Percentiles rank a stretch among this genome's conserved stretches.
Conservation (phyloP, 225 moss, liverwort and hornwort genomes). For the Physcomitrellopsis africana region DNA sequence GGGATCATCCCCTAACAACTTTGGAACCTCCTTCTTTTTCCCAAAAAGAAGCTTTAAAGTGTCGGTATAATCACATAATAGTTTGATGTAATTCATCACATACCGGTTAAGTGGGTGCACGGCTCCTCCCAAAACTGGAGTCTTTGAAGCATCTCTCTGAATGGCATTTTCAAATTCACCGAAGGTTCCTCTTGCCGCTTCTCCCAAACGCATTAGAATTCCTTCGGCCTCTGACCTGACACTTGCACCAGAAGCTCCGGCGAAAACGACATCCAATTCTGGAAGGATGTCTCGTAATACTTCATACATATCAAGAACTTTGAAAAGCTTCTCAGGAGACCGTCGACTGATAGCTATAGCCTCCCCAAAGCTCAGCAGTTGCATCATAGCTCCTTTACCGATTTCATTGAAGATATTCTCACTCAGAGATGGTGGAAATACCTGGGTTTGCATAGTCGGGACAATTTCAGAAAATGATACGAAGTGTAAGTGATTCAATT, state of each 20-base stretch:
- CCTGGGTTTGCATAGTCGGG: not conserved
- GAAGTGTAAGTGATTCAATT: too few relatives aligned
- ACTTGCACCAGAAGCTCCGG: conserved; percentile 56
- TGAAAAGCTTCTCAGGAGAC: conserved; percentile 73
- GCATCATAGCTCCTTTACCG: conserved; percentile 62
- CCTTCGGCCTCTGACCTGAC: conserved; percentile 69
- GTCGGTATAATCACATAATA: conserved; percentile 71
- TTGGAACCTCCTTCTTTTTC: conserved; percentile 25
- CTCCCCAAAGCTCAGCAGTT: conserved; percentile 67
- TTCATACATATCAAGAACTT: conserved; percentile 78
- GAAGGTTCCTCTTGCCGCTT: conserved; percentile 76
- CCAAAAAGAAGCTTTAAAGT: conserved; percentile 73
- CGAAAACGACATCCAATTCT: conserved; percentile 65
- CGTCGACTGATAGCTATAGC: conserved; percentile 69
- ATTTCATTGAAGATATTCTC: conserved; percentile 66
- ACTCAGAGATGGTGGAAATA: conserved; percentile 19
- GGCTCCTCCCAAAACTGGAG: conserved; percentile 62
- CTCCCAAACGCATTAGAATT: conserved; percentile 75
- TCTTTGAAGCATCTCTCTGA: conserved; percentile 55
- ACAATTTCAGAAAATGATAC: too few relatives aligned
- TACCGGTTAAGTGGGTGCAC: conserved; percentile 75
- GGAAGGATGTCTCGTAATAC: conserved; percentile 68
- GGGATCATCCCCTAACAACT: conserved; percentile 29
- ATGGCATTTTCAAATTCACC: conserved; percentile 79
- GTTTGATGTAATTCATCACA: conserved; percentile 81